phyloP scores from a whole-genome alignment of 805 yeast species.

The Wickerhamiella alocasiicola region DNA sequence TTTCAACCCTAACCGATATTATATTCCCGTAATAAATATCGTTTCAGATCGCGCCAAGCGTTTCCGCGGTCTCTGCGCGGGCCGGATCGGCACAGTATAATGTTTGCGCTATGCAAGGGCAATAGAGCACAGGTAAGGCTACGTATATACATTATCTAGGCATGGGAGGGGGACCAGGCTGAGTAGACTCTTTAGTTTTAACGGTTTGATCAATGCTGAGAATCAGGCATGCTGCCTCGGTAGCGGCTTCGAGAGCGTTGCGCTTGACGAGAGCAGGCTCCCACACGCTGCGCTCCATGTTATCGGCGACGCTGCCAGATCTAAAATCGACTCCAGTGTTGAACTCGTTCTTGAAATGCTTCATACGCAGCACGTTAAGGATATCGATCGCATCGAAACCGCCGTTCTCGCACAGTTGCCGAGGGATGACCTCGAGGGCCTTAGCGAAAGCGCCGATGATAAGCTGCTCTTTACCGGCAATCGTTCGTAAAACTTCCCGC shows the following conservation, averaged over 20 bases:
- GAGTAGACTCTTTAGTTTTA: constrained; percentile 16
- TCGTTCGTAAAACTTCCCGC: constrained; percentile 73
- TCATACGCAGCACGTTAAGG: constrained; percentile 78
- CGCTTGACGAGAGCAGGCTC: constrained; percentile 91
- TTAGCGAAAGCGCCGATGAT: constrained; percentile 86
- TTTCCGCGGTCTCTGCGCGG: too few species aligned
- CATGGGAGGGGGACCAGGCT: constrained; percentile 3
- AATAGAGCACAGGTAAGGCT: too few species aligned
- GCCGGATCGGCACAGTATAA: not conserved
- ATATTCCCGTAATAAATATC: too few species aligned
- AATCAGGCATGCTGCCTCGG: constrained; percentile 90
- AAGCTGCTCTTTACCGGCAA: constrained; percentile 93
- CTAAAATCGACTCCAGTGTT: constrained; percentile 93
- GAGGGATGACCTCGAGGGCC: constrained; percentile 90
- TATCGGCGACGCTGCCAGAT: constrained; percentile 67
- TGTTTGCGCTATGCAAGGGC: not conserved
- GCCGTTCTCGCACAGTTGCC: constrained; percentile 97
- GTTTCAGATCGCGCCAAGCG: too few species aligned
- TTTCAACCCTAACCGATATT: too few species aligned
- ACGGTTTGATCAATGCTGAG: constrained; percentile 91
- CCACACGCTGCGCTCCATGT: constrained; percentile 83
- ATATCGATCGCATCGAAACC: constrained; percentile 97
- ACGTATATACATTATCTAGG: constrained; percentile 2
- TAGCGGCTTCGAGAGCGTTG: constrained; percentile 89
- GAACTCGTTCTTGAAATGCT: constrained; percentile 83